Base-by-base conservation (phyloP, 2,329 filamentous ascomycete genomes). In the Trichoderma atroviride region DNA sequence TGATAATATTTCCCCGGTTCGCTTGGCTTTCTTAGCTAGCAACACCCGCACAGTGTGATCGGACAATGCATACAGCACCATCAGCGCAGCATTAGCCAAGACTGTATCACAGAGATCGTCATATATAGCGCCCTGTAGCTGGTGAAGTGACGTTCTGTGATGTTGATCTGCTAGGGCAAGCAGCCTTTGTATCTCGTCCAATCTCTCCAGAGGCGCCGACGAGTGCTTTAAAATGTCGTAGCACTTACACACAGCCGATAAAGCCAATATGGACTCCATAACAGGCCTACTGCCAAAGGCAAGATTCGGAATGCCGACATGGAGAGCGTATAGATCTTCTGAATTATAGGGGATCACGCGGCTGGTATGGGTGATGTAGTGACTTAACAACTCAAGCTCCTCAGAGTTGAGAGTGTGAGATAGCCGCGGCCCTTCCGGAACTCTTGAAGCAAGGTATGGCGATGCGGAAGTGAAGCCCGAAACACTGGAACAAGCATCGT, bases 21-120 rank as follows among this genome's bases (percentile, higher is more conserved):
- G 27, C 37, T 1, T 47, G 4, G 63, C 63, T 14, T 58, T 66
- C 53, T 66, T 57, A 5, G 63, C 55, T 27, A 66, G 57, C 27
- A 57, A n/a, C 9, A 66, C 53, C 7, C 63, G 63, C n/a, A 58
- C 53, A 5, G 37, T 50, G 29, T 66, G 63, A 5, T 37, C 53
- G n/a, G 63, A 57, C 40, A 66, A 58, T 14, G 63, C 53, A 47
- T 66, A 66, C 22, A 66, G 37, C 13, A 66, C 63, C 63, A 66
- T 66, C 63, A 66, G 35, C 5, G 63, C 53, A 33, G 63, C 63
- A 47, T 66, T 66, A 13, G 63, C 63, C 27, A 66, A 10, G 19
- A 66, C 27, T 14, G 63, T 66, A 14, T 66, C 63, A 9, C 43
- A 47, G 16, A 58, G 53, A 19, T 57, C 53, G 24, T 56, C 63